These are phyloP conservation scores for Prunus padus DNA, from an alignment of 306 rosid species.

Conservation along the genomic window DNA sequence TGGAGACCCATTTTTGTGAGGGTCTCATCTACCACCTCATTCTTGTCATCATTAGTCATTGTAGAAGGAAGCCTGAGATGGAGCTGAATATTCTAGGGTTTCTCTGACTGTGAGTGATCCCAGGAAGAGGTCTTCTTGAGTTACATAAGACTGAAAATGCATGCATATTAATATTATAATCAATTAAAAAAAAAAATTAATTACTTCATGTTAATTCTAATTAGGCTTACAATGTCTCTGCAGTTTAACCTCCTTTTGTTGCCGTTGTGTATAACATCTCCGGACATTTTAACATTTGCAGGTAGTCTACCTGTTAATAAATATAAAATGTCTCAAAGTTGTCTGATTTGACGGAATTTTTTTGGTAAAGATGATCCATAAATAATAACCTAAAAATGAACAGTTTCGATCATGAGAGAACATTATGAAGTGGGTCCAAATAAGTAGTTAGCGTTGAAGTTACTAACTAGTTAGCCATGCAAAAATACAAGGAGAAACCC, in stretches of 20 bases:
- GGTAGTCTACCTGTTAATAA: slow-evolving; percentile 23
- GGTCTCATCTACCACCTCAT: slow-evolving; percentile 10
- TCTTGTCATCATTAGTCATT: slow-evolving; percentile 17
- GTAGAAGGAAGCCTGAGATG: slow-evolving; percentile 11
- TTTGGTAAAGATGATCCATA: too few species aligned
- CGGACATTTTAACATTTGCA: slow-evolving; percentile 10
- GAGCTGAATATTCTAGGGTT: slow-evolving; percentile 28
- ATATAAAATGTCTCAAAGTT: too few species aligned
- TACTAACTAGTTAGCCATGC: too few species aligned
- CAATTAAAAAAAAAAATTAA: too few species aligned
- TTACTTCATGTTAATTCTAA: too few species aligned
- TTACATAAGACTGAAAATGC: slow-evolving; percentile 24
- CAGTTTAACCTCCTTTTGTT: slow-evolving; percentile 6
- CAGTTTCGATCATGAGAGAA: too few species aligned
- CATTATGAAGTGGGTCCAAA: too few species aligned
- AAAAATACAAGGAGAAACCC: too few species aligned
- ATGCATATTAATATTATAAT: too few species aligned
- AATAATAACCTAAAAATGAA: too few species aligned
- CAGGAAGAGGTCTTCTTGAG: slow-evolving; percentile 30
- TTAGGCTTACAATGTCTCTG: slow-evolving; percentile 23
- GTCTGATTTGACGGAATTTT: too few species aligned
- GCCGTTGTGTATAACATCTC: slow-evolving; percentile 21
- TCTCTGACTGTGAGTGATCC: slow-evolving; percentile 30
- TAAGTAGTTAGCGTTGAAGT: too few species aligned
- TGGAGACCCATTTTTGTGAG: slow-evolving; percentile 24